A percentile compares a stretch with the other conserved stretches of the same genome.
Conservation (phyloP, 345 rosid species). For the Arabidopsis thaliana region DNA sequence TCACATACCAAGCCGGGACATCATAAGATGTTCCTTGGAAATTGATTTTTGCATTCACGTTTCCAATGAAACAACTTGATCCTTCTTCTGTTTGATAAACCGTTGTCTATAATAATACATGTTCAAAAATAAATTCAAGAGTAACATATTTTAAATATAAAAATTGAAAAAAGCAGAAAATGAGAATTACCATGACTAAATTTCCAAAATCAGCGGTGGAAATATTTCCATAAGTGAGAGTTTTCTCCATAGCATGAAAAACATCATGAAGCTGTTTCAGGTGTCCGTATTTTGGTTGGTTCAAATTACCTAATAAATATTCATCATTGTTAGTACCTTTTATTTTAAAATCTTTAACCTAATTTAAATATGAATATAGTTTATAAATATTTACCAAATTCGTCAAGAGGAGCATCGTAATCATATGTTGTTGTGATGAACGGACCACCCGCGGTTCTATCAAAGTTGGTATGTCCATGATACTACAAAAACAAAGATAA, state of each 20-base stretch:
- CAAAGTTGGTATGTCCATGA: conserved; percentile 76
- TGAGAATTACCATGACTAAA: conserved; percentile 38
- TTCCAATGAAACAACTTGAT: conserved; percentile 65
- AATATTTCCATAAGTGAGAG: conserved; percentile 61
- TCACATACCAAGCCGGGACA: conserved; percentile 74
- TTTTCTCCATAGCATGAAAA: conserved; percentile 57
- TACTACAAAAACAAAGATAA: conserved; percentile 47
- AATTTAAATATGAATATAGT: not conserved
- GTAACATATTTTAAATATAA: not conserved
- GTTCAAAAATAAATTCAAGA: not conserved
- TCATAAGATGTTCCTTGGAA: conserved; percentile 48
- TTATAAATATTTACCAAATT: conserved; percentile 50
- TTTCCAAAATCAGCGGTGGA: conserved; percentile 50
- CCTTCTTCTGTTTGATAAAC: conserved; percentile 47
- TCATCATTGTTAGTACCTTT: not conserved
- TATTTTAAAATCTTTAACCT: not conserved
- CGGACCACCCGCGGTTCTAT: conserved; percentile 69
- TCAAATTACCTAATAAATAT: conserved; percentile 55
- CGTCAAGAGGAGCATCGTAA: conserved; percentile 66
- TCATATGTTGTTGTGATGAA: conserved; percentile 66
- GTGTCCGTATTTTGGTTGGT: conserved; percentile 83
- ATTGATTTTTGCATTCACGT: conserved; percentile 51
- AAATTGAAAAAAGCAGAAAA: not conserved
- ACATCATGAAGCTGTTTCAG: conserved; percentile 66
- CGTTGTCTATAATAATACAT: conserved; percentile 50